Base-by-base conservation (phyloP, 345 rosid species). In the Citrus mangshanensis region DNA sequence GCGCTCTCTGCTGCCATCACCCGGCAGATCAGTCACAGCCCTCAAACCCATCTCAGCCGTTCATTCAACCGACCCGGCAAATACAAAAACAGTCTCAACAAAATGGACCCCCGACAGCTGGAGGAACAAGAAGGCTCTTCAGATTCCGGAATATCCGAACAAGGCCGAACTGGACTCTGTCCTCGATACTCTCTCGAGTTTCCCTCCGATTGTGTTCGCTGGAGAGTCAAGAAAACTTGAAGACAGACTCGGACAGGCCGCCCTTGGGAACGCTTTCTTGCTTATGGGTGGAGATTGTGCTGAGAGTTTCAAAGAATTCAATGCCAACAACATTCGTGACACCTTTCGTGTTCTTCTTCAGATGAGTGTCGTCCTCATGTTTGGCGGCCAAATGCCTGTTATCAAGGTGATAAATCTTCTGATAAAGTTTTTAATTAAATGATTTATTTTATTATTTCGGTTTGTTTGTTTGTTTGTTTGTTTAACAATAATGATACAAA, bases 161-260 rank as follows among this genome's bases (percentile, higher is more conserved):
- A 32, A 80, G n/a, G 81, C 73, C 19, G 89, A 83, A 62, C 87
- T 90, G 1, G 86, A 81, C 21, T 82, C 90, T 1, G 89, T 89
- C 69, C 81, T 89, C 37, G 42, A 81, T 24, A 87, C 88, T 40
- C 87, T 90, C 61, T 87, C 86, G 24, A 79, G 89, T 6, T 90
- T 86, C 69, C 93, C 93, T 24, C 90, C 93, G 62, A 82, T 90
- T 71, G 93, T 90, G 8, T 90, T 90, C 80, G 93, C 93, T 13
- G 93, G 93, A 12, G 93, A 90, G 78, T 91, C 93, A 16, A 85
- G 90, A 71, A 78, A 72, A 79, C 89, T 90, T 0, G 93, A 88
- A 68, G 84, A 85, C 81, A 83, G 75, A 77, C 82, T 85, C 8
- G 88, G 82, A 7, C 79, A 75, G 59, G 88, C 88, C 21, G 88